Conservation (phyloP, 805 yeast species). For the Starmerella geochares region DNA sequence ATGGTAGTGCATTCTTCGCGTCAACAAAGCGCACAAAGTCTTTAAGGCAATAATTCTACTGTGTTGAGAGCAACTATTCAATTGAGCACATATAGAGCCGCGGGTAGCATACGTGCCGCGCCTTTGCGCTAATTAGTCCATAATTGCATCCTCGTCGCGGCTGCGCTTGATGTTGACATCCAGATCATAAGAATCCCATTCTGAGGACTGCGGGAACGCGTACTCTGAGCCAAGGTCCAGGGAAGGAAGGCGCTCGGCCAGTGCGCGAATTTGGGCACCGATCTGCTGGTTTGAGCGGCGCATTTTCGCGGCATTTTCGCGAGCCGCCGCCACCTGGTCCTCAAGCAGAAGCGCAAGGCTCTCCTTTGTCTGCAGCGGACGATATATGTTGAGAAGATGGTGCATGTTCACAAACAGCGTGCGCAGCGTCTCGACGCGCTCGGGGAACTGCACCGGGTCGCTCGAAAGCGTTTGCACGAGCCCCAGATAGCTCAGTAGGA, state of each 20-base stretch:
- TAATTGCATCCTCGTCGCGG: conserved; percentile 11
- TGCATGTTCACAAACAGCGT: conserved; percentile 78
- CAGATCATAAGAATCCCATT: conserved; percentile 20
- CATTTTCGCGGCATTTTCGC: conserved; percentile 30
- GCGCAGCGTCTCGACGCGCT: conserved; percentile 68
- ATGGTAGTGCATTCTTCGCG: too few species aligned
- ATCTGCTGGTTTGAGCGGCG: conserved; percentile 37
- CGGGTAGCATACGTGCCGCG: too few species aligned
- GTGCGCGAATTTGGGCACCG: conserved; percentile 31
- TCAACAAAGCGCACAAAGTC: too few species aligned
- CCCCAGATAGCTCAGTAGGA: conserved; percentile 70
- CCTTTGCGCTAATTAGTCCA: conserved; percentile 3
- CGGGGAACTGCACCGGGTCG: conserved; percentile 54
- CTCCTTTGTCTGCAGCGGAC: conserved; percentile 93
- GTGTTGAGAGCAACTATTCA: too few species aligned
- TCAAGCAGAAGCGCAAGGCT: conserved; percentile 64
- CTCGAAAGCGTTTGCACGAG: conserved; percentile 66
- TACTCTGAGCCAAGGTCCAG: background rate
- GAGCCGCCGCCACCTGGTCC: conserved; percentile 44
- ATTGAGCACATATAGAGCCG: too few species aligned
- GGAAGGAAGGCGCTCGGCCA: conserved; percentile 29
- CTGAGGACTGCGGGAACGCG: background rate
- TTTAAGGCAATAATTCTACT: too few species aligned
- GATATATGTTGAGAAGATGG: conserved; percentile 79
- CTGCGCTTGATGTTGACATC: conserved; percentile 14